Base-by-base conservation (phyloP, 1,284 basidiomycete species). In the Puccinia hordei region DNA sequence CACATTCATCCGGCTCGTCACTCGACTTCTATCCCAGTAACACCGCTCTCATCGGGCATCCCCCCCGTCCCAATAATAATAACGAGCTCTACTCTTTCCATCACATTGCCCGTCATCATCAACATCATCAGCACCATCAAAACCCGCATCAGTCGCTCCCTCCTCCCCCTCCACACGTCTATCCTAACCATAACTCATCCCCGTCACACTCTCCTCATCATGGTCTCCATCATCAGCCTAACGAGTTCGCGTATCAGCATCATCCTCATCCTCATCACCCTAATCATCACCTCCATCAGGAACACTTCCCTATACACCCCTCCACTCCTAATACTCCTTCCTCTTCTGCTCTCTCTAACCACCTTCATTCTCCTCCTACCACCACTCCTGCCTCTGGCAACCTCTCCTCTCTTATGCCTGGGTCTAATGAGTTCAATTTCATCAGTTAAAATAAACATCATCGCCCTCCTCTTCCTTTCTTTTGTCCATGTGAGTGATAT, bases 191-290 rank as follows among this genome's bases (percentile, higher is more conserved):
- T 1, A 46, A 49, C 5, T 17, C 46, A 2, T 17, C 49, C 27
- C 44, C 66, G 0, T 24, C 44, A 9, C 22, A 22, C 38, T n/a
- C 38, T 68, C 38, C 38, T n/a, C 30, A 61, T 30, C 33, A 63
- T 38, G 13, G 3, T 38, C 59, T 17, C 9, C 51, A 71, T 24
- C 44, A 51, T 1, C 68, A 53, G 17, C 66, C 22, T 66, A 84
- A 24, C 76, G 75, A 81, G 83, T 86, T 71, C 66, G 81, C 61
- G 57, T 80, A 86, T 86, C 55, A 82, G 83, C 83, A 51, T 68
- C 35, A 46, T 12, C 35, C 22, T 46, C 65, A 46, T n/a, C 35
- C 35, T 17, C 65, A 24, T 24, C 27, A 38, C 59, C 81, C 22
- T 41, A 80, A 82, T 82, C 79, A 33, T 75, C 38, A 75, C 81